Conservation (phyloP, 305 asterid species). For the Coffea humblotiana region DNA sequence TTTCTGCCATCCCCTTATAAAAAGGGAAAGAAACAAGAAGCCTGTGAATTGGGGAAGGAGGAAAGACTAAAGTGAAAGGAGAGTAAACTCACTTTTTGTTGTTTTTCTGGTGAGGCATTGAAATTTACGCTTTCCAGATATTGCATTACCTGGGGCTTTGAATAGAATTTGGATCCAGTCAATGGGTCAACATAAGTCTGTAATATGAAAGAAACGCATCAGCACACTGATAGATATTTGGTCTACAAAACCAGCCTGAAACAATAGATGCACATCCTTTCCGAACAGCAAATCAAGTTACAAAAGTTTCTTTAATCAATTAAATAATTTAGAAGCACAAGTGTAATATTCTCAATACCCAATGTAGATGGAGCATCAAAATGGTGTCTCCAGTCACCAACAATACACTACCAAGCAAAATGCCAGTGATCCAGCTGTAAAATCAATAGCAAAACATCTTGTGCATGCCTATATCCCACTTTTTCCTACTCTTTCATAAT, state of each 20-base stretch:
- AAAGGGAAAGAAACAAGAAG: not conserved
- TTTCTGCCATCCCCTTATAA: not conserved
- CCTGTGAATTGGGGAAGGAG: not conserved
- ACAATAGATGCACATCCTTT: not conserved
- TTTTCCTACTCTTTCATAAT: not conserved
- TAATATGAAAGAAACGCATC: conserved; percentile 26
- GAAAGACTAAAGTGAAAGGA: not conserved
- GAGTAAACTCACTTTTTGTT: conserved; percentile 27
- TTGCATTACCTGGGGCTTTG: conserved; percentile 48
- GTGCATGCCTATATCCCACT: not conserved
- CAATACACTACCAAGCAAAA: not conserved
- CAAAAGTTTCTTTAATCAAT: not conserved
- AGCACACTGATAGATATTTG: not conserved
- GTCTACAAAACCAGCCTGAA: conserved; percentile 1
- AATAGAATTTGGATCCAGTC: conserved; percentile 53
- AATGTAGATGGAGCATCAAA: not conserved
- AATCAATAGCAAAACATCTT: not conserved
- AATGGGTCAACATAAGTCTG: conserved; percentile 56
- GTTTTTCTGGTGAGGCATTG: conserved; percentile 19
- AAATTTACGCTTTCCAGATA: conserved; percentile 37
- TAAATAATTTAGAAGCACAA: not conserved
- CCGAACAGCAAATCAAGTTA: not conserved
- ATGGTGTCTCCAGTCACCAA: not conserved
- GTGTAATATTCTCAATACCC: not conserved
- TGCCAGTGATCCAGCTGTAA: not conserved